These are phyloP conservation scores for Podila minutissima DNA, from an alignment of 192 early-diverging fungal species.

Conservation along the genomic window DNA sequence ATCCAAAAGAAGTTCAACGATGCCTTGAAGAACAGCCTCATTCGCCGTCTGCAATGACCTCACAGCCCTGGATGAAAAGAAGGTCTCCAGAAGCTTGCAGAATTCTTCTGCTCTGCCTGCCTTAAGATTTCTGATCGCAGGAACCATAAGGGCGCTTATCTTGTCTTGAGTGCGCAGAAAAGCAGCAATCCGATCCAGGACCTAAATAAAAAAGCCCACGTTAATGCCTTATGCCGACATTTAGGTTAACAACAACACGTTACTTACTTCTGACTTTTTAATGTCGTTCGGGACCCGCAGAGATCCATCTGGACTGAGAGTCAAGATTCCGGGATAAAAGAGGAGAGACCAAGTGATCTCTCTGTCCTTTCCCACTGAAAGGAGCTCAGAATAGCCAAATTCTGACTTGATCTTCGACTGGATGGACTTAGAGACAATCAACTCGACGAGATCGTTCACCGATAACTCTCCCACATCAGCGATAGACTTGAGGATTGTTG, in stretches of 20 bases:
- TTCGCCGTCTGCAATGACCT: slow-evolving; percentile 28
- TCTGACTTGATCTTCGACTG: slow-evolving; percentile 29
- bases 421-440: slow-evolving; percentile 37
- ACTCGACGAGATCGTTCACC: slow-evolving; percentile 43
- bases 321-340: slow-evolving; percentile 42
- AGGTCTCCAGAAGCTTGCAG: slow-evolving; percentile 29
- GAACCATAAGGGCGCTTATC: slow-evolving; percentile 37
- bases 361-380: slow-evolving; percentile 44
- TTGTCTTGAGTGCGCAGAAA: slow-evolving; percentile 39
- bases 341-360: slow-evolving; percentile 45
- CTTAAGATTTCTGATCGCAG: slow-evolving; percentile 40
- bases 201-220: slow-evolving; percentile 24
- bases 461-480: slow-evolving; percentile 51
- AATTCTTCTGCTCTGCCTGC: slow-evolving; percentile 32
- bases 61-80: slow-evolving; percentile 22
- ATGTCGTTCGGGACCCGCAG: slow-evolving; percentile 44
- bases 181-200: slow-evolving; percentile 27
- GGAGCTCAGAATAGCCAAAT: slow-evolving; percentile 37
- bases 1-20: slow-evolving; percentile 42
- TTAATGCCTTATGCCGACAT: slow-evolving; percentile 18
- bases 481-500: slow-evolving; percentile 47
- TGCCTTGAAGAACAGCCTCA: slow-evolving; percentile 40
- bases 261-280: slow-evolving; percentile 43
- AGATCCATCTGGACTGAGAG: slow-evolving; percentile 22
- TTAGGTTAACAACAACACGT: slow-evolving; percentile 14